These are phyloP conservation scores for Silene noctiflora DNA, from an alignment of 179 eudicot species.

Conservation along the genomic window DNA sequence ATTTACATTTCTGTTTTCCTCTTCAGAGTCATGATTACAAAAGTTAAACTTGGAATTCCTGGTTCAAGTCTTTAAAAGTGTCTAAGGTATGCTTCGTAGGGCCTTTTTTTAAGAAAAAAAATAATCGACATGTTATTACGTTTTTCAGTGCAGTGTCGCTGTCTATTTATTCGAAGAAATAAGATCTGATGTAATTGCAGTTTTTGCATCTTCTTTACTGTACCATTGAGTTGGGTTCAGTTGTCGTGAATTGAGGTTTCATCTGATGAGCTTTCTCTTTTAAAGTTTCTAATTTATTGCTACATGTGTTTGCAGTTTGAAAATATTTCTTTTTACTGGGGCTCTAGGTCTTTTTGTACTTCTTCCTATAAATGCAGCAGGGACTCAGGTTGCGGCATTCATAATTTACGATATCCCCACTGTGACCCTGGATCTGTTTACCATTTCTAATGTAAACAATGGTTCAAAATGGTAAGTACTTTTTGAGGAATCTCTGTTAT, in stretches of 20 bases:
- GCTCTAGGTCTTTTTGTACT: constrained; percentile 72
- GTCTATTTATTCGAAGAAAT: too few species aligned
- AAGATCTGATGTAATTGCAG: too few species aligned
- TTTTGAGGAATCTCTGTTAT: not conserved
- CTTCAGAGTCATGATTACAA: not conserved
- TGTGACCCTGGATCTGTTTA: constrained; percentile 71
- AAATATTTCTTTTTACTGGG: constrained; percentile 60
- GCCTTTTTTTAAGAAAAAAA: too few species aligned
- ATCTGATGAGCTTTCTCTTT: not conserved
- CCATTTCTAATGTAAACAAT: constrained; percentile 77
- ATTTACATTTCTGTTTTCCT: not conserved
- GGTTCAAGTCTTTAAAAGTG: too few species aligned
- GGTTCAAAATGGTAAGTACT: constrained; percentile 73
- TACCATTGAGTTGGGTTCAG: not conserved
- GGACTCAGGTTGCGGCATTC: constrained; percentile 57
- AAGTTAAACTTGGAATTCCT: too few species aligned
- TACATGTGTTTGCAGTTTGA: constrained; percentile 52
- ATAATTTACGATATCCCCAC: constrained; percentile 57
- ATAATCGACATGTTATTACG: too few species aligned
- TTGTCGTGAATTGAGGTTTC: not conserved
- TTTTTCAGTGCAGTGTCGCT: too few species aligned
- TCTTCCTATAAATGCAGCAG: constrained; percentile 73
- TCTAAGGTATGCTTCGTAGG: too few species aligned
- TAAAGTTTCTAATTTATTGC: constrained; percentile 13
- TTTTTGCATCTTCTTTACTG: too few species aligned